A percentile compares a stretch with the other conserved stretches of the same genome.
Conservation (phyloP, 257 asterid genomes). For the Solanum etuberosum region DNA sequence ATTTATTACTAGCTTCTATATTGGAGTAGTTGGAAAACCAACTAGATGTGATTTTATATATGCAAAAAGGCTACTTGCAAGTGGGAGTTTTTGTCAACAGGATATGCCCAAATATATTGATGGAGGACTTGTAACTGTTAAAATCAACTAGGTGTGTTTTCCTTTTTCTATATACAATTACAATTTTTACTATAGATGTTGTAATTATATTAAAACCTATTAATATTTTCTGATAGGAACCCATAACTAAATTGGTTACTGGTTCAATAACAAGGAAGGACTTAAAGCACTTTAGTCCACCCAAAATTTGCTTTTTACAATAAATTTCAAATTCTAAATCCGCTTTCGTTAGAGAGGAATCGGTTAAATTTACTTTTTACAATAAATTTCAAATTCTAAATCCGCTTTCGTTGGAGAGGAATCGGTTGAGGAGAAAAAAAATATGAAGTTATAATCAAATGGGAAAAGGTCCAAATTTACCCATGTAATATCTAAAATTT, state of each 20-base stretch:
- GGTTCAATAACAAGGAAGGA: no score
- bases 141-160: not conserved
- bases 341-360: not conserved
- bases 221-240: no score
- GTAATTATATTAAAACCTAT: not conserved
- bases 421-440: not conserved
- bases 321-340: no score
- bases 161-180: not conserved
- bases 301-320: no score
- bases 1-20: not conserved
- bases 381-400: no score
- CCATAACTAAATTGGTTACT: no score
- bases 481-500: not conserved
- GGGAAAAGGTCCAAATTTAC: not conserved
- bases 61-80: not conserved
- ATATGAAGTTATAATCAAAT: not conserved
- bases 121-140: not conserved
- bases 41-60: not conserved
- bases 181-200: no score
- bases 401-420: not conserved
- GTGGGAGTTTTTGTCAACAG: not conserved
- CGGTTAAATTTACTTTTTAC: not conserved
- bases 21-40: not conserved
- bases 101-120: not conserved
- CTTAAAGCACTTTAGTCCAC: no score